Evolutionary conservation across 495 filamentous ascomycete genomes (phyloP).

Genomic region (Penicillium robsamsonii): DNA sequence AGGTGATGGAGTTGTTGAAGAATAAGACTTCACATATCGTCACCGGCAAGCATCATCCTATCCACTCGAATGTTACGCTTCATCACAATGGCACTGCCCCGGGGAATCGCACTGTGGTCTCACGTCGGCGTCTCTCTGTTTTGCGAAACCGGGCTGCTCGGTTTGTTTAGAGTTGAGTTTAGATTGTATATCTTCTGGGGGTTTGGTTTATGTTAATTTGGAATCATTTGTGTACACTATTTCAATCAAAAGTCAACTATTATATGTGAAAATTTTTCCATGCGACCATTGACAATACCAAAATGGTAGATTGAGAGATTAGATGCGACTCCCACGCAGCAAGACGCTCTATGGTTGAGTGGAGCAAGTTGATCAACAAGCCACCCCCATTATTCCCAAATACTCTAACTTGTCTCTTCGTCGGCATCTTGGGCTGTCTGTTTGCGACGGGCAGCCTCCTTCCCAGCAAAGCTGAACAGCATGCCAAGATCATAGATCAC

Average conservation of each 20-base stretch:
- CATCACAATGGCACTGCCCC: slow-evolving; percentile 23
- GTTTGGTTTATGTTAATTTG: slow-evolving; percentile 1
- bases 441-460: slow-evolving; percentile 29
- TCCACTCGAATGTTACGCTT: slow-evolving; percentile 10
- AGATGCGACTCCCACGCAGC: background rate
- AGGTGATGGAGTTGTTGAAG: slow-evolving; percentile 23
- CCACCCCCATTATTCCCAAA: background rate
- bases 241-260: slow-evolving; percentile 5
- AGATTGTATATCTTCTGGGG: background rate
- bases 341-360: background rate
- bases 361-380: background rate
- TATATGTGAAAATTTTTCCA: background rate
- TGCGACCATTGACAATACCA: background rate
- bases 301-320: too few species aligned
- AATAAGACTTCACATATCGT: slow-evolving; percentile 17
- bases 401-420: background rate
- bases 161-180: background rate
- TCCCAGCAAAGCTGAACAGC: slow-evolving; percentile 60
- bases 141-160: slow-evolving; percentile 22
- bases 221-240: slow-evolving; percentile 13
- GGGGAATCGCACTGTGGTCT: slow-evolving; percentile 18
- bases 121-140: slow-evolving; percentile 23
- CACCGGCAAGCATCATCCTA: slow-evolving; percentile 20
- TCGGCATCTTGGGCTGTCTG: slow-evolving; percentile 3
- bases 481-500: slow-evolving; percentile 71